Evolutionary conservation across 305 asterid genomes (phyloP).

Genomic region (Ruellia speciosa): DNA sequence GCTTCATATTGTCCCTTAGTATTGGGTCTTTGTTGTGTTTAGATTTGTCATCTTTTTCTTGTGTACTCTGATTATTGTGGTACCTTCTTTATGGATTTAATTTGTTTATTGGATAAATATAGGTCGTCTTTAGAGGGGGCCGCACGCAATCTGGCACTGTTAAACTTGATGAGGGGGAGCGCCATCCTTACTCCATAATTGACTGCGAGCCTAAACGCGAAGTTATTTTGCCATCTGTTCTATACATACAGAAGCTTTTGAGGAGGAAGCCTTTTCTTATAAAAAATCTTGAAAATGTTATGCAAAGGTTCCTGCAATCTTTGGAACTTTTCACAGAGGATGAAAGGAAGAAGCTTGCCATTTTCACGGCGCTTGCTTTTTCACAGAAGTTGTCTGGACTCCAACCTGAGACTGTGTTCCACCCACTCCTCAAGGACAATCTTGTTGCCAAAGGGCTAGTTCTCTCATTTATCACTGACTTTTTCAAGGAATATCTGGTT

Average conservation of each 20-base stretch:
- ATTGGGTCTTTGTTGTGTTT: too few relatives aligned
- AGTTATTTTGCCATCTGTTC: constrained; percentile 78
- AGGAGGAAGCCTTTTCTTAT: constrained; percentile 89
- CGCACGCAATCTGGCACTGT: constrained; percentile 97
- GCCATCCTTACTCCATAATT: constrained; percentile 83
- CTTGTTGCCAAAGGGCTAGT: constrained; percentile 97
- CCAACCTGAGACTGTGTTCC: constrained; percentile 95
- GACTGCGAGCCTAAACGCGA: constrained; percentile 85
- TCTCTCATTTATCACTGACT: constrained; percentile 81
- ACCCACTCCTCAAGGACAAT: constrained; percentile 93
- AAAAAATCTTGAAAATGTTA: constrained; percentile 97
- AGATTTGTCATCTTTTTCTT: neutral
- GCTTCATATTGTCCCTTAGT: too few relatives aligned
- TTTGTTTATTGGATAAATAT: constrained; percentile 20
- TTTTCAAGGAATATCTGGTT: constrained; percentile 91
- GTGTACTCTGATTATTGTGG: neutral
- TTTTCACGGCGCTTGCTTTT: constrained; percentile 97
- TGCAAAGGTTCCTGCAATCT: constrained; percentile 85
- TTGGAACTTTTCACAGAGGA: constrained; percentile 91
- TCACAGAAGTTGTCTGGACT: constrained; percentile 97
- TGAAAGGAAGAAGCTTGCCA: constrained; percentile 95
- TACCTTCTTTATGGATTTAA: constrained; percentile 15
- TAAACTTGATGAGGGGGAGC: constrained; percentile 97
- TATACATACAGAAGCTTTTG: constrained; percentile 79
- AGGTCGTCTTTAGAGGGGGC: constrained; percentile 90